Conservation (phyloP, 257 asterid genomes). For the Plantago ovata region DNA sequence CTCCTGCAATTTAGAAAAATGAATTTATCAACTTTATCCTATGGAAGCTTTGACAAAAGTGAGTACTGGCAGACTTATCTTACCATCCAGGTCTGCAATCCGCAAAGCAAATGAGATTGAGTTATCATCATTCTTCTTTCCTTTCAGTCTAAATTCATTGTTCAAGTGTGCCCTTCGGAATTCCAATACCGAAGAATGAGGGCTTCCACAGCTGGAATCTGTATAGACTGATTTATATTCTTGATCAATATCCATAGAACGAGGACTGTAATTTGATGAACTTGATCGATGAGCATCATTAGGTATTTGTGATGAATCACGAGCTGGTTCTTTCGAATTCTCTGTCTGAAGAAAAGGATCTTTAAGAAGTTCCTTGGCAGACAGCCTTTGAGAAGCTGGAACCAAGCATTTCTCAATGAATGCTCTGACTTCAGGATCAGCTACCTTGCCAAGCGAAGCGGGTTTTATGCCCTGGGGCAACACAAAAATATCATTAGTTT, state of each 20-base stretch:
- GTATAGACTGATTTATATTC: constrained; percentile 38
- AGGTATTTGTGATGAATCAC: constrained; percentile 27
- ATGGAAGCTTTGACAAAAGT: too few species aligned
- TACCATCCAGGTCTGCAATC: constrained; percentile 50
- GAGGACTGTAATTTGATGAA: constrained; percentile 34
- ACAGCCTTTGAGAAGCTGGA: constrained; percentile 51
- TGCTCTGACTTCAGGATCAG: constrained; percentile 42
- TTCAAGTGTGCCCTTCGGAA: constrained; percentile 43
- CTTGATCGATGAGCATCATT: constrained; percentile 39
- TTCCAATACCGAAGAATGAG: constrained; percentile 38
- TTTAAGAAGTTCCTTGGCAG: constrained; percentile 73
- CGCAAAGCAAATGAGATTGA: constrained; percentile 54
- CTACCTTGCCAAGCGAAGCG: constrained; percentile 57
- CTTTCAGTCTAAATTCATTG: constrained; percentile 56
- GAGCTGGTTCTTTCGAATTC: constrained; percentile 24
- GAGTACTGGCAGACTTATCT: constrained; percentile 2
- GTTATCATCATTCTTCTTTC: constrained; percentile 46
- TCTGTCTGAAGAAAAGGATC: constrained; percentile 58
- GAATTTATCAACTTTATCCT: too few species aligned
- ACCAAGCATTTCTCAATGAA: constrained; percentile 71
- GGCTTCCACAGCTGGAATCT: constrained; percentile 44
- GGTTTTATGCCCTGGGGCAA: constrained; percentile 59
- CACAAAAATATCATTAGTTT: neutral
- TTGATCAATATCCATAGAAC: constrained; percentile 62
- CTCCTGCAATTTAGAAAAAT: constrained; percentile 32